Evolutionary conservation across 2,329 filamentous ascomycete genomes (phyloP).

Genomic region (Botrytis paeoniae): DNA sequence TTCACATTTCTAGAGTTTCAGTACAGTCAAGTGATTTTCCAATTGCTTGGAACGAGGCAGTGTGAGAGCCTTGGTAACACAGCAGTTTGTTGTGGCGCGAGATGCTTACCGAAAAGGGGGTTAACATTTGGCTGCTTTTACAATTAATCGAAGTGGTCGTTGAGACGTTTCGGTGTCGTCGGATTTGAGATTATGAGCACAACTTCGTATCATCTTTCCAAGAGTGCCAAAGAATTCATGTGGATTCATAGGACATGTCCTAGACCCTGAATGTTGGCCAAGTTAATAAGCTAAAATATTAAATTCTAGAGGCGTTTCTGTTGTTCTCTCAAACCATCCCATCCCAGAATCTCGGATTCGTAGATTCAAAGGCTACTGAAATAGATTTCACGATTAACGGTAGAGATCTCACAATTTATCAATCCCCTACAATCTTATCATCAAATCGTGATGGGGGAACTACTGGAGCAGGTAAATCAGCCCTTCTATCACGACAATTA

Average conservation of each 20-base stretch:
- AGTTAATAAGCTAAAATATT: conserved; percentile 2
- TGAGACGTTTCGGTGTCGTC: neutral
- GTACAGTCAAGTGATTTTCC: conserved; percentile 10
- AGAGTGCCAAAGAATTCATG: neutral
- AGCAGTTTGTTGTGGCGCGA: conserved; percentile 3
- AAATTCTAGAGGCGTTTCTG: conserved; percentile 73
- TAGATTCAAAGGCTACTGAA: conserved; percentile 65
- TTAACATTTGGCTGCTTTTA: neutral
- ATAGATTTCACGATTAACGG: conserved; percentile 67
- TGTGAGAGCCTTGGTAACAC: conserved; percentile 14
- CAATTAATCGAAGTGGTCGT: neutral
- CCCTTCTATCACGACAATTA: conserved; percentile 15
- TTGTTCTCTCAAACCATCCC: conserved; percentile 76
- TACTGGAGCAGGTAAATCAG: conserved; percentile 61
- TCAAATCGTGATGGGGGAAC: conserved; percentile 72
- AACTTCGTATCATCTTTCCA: neutral
- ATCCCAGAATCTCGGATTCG: conserved; percentile 77
- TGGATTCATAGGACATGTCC: neutral
- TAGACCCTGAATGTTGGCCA: neutral
- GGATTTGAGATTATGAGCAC: neutral
- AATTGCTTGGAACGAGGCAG: conserved; percentile 9
- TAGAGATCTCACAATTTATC: conserved; percentile 71
- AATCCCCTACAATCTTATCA: conserved; percentile 78
- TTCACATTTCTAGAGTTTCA: neutral
- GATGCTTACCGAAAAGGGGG: neutral